Base-by-base conservation (phyloP, 768 basidiomycete genomes). In the Rhodotorula graminis region DNA sequence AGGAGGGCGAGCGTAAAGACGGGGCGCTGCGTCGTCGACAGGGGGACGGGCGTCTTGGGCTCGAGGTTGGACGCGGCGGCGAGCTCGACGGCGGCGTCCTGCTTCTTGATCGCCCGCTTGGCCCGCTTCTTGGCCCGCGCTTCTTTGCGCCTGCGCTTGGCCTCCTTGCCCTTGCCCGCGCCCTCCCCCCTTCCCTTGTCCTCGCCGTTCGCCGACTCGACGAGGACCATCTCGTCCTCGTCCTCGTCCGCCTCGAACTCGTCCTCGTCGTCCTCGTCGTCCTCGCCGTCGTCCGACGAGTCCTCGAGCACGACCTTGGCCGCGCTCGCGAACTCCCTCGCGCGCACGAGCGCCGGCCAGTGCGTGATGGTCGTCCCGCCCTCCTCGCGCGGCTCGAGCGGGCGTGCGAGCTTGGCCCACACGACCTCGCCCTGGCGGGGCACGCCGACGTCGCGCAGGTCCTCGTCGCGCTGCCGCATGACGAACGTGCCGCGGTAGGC, bases 301-400 rank as follows among this genome's bases (percentile, higher is more conserved):
- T 18, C 19, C 15, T 4, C 37, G 37, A 4, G 37, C 37, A 37
- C 37, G 37, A 65, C n/a, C 18, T 37, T 21, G 40, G 85, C 79
- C 55, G 82, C 80, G 5, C 84, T 82, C 77, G 84, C 86, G 64
- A 89, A 79, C 67, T 82, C 84, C 25, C 84, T 79, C 68, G 88
- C 86, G 27, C 88, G 84, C 15, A 92, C 84, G 31, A 91, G 77
- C 2, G 85, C 89, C 2, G 90, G 90, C 91, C 91, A 92, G 77
- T 86, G 88, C 37, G 80, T 78, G 73, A 92, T 89, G n/a, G 76
- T 77, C 61, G 84, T 82, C 27, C 82, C 82, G n/a, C 64, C 58
- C 27, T 79, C 80, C 8, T 80, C 77, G 1, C 82, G 78, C 2
- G 84, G 84, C 6, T 79, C 74, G 52, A 90, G 87, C 0, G 87